phyloP scores from a whole-genome alignment of 208 protist species.

The Crithidia acanthocephali region DNA sequence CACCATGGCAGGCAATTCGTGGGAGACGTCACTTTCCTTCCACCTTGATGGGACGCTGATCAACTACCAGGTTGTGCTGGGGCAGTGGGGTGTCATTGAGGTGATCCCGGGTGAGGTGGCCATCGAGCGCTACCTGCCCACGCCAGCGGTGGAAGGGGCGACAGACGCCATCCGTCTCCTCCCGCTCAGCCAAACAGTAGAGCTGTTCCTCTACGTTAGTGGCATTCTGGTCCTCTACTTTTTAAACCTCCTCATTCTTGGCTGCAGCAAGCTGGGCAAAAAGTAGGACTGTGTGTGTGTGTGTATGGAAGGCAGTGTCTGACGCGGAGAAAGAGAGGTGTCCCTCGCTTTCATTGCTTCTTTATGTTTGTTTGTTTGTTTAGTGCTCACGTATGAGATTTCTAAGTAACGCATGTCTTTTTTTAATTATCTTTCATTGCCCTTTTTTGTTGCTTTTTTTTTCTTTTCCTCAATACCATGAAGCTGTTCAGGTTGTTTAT shows the following conservation, averaged over 20 bases:
- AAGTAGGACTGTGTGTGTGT: not conserved
- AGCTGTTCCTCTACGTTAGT: slow-evolving; percentile 54
- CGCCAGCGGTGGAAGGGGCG: slow-evolving; percentile 45
- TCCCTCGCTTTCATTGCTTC: not conserved
- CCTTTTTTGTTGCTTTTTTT: slow-evolving; percentile 1
- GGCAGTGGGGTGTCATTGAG: slow-evolving; percentile 60
- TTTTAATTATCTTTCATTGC: no score
- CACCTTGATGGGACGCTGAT: slow-evolving; percentile 33
- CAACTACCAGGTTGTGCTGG: slow-evolving; percentile 52
- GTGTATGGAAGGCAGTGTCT: no score
- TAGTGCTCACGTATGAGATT: not conserved
- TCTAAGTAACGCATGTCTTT: no score
- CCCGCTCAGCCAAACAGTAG: slow-evolving; percentile 43
- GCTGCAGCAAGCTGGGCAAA: slow-evolving; percentile 49
- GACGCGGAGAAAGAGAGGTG: not conserved
- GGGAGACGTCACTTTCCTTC: slow-evolving; percentile 43
- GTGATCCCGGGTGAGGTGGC: slow-evolving; percentile 50
- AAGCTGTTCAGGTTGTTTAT: no score
- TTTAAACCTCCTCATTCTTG: slow-evolving; percentile 57
- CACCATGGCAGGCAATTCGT: slow-evolving; percentile 28
- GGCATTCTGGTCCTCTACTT: slow-evolving; percentile 55
- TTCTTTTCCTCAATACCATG: slow-evolving; percentile 2
- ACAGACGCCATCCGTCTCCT: slow-evolving; percentile 61
- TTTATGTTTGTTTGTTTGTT: not conserved
- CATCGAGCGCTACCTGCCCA: slow-evolving; percentile 53